These are phyloP conservation scores for Hydnomerulius pinastri DNA, from an alignment of 768 basidiomycete species.

Conservation along the genomic window DNA sequence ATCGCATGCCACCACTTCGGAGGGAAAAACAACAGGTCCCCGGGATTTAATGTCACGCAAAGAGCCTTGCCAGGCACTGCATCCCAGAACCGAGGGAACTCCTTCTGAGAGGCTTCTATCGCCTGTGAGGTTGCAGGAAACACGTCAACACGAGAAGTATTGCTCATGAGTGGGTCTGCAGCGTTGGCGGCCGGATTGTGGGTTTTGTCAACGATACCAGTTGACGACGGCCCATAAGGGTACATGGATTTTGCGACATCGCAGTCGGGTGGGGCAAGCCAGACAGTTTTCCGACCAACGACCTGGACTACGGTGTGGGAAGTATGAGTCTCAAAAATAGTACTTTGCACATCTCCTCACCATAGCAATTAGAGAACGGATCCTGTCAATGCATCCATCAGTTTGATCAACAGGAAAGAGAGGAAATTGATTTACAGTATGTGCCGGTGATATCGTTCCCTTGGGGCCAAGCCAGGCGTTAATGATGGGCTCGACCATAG, in stretches of 20 bases:
- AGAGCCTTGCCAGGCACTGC: slow-evolving; percentile 61
- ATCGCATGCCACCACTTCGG: slow-evolving; percentile 96
- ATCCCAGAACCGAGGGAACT: slow-evolving; percentile 55
- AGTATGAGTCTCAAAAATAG: slow-evolving; percentile 7
- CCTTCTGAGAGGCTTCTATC: slow-evolving; percentile 19
- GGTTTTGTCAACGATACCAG: slow-evolving; percentile 11
- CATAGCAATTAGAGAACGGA: slow-evolving; percentile 90
- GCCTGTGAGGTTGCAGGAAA: slow-evolving; percentile 42
- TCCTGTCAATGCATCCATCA: slow-evolving; percentile 53
- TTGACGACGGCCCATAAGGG: slow-evolving; percentile 38
- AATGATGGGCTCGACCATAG: slow-evolving; percentile 63
- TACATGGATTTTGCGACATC: slow-evolving; percentile 58
- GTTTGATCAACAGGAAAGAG: slow-evolving; percentile 8
- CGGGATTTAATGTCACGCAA: slow-evolving; percentile 67
- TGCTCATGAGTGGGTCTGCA: slow-evolving; percentile 57
- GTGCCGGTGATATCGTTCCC: slow-evolving; percentile 84
- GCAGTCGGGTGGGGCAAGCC: slow-evolving; percentile 89
- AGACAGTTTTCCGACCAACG: slow-evolving; percentile 85
- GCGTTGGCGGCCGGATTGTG: slow-evolving; percentile 43
- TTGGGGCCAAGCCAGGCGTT: slow-evolving; percentile 85
- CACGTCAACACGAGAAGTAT: slow-evolving; percentile 85
- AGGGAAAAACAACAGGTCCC: slow-evolving; percentile 88
- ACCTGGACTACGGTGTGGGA: slow-evolving; percentile 66
- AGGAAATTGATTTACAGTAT: slow-evolving; percentile 60
- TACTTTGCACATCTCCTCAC: slow-evolving; percentile 42